Percentiles rank a stretch among this genome's conserved stretches.
phyloP scores from a whole-genome alignment of 768 basidiomycete genomes.

The Tulasnella sp. region DNA sequence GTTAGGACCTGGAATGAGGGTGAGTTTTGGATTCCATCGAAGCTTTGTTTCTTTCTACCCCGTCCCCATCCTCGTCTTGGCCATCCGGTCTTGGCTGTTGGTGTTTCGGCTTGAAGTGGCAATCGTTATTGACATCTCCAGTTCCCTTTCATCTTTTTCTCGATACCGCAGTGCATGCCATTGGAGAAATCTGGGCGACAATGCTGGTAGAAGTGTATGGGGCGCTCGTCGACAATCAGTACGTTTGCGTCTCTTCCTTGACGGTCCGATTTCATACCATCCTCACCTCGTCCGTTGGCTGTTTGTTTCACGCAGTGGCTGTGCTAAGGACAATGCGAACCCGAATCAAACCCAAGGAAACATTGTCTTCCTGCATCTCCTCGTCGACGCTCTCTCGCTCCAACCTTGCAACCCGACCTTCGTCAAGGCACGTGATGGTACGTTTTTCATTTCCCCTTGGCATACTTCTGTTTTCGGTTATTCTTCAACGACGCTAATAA shows the following conservation, averaged over 20 bases:
- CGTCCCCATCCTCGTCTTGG: no score
- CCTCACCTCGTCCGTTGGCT: no score
- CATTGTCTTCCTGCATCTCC: slow-evolving; percentile 13
- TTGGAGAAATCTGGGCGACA: slow-evolving; percentile 22
- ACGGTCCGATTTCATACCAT: no score
- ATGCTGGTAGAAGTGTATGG: slow-evolving; percentile 17
- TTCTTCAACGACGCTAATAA: slow-evolving; percentile 22
- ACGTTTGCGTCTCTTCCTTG: neutral
- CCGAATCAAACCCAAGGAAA: slow-evolving; percentile 4
- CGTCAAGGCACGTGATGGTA: slow-evolving; percentile 42
- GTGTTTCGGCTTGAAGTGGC: no score
- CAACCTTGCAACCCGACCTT: slow-evolving; percentile 24
- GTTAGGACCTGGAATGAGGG: slow-evolving; percentile 36
- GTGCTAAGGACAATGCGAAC: neutral
- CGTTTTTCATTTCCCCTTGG: no score
- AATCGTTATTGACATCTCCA: no score
- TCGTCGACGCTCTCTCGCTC: slow-evolving; percentile 10
- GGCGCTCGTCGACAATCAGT: slow-evolving; percentile 9
- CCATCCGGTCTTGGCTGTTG: no score
- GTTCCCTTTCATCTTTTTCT: no score
- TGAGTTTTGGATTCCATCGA: neutral
- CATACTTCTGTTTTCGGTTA: no score
- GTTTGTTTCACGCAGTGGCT: neutral
- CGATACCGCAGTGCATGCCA: slow-evolving; percentile 16
- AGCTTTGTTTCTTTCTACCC: slow-evolving; percentile 17